Evolutionary conservation across 352 stramenopile species (phyloP).

Genomic region (Phytophthora ohioensis): DNA sequence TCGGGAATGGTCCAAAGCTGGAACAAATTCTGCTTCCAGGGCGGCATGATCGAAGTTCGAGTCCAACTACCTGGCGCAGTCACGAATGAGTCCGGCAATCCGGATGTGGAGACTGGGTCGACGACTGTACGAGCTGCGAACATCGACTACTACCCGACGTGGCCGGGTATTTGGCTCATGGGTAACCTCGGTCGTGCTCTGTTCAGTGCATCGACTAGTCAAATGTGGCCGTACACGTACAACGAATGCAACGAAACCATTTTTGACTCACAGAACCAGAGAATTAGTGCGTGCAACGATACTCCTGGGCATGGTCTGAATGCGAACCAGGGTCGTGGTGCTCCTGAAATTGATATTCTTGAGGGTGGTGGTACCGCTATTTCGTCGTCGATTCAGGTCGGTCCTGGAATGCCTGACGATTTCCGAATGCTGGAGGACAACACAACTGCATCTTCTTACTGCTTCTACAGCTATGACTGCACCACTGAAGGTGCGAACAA

Average conservation of each 20-base stretch:
- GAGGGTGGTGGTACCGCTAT: slow-evolving; percentile 85
- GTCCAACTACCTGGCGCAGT: slow-evolving; percentile 87
- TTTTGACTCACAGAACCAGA: slow-evolving; percentile 62
- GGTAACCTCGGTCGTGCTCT: slow-evolving; percentile 95
- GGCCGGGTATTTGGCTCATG: slow-evolving; percentile 96
- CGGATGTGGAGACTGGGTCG: slow-evolving; percentile 46
- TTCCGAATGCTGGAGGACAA: slow-evolving; percentile 46
- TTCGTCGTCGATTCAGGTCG: slow-evolving; percentile 93
- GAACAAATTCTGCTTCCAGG: slow-evolving; percentile 96
- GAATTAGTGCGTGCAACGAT: slow-evolving; percentile 89
- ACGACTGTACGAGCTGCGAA: slow-evolving; percentile 23
- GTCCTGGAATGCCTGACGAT: slow-evolving; percentile 67
- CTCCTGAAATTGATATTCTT: slow-evolving; percentile 96
- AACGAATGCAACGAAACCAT: slow-evolving; percentile 85
- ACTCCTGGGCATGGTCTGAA: slow-evolving; percentile 93
- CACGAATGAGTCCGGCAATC: slow-evolving; percentile 46
- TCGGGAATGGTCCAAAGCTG: slow-evolving; percentile 90
- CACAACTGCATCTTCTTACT: slow-evolving; percentile 32
- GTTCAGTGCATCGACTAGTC: slow-evolving; percentile 92
- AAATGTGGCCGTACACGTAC: slow-evolving; percentile 96
- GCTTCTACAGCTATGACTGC: slow-evolving; percentile 54
- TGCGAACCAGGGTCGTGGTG: slow-evolving; percentile 86
- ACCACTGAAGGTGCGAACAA: slow-evolving; percentile 54
- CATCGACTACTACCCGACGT: slow-evolving; percentile 70
- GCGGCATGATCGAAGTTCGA: slow-evolving; percentile 89